Base-by-base conservation (phyloP, 148 eudicot species). In the Vaccinium myrtillus region DNA sequence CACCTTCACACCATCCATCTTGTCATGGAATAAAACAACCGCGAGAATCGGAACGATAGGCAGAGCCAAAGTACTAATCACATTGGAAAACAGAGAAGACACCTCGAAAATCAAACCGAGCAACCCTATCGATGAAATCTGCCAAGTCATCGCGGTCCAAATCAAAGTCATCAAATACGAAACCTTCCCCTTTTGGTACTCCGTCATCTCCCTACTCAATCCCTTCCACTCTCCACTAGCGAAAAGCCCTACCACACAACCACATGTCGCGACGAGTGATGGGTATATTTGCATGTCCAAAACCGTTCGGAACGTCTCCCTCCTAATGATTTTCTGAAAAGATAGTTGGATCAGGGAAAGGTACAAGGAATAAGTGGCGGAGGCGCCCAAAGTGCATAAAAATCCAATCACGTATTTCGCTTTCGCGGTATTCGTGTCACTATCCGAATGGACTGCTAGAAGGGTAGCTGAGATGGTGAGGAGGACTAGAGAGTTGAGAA, bases 41-140 rank as follows among this genome's bases (percentile, higher is more conserved):
- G 91, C 91, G 3, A 90, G 84, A 61, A 92, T 81, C 0, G 94
- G 94, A 82, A 90, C 86, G 49, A 88, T 48, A 3, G 94, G 92
- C 90, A 92, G 84, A 46, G 83, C 84, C 55, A 90, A 8, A 8
- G 94, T 90, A 54, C 90, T 85, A 55, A 92, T 90, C 46, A 89
- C 90, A 87, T 92, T 92, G 14, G 89, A 86, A 43, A 89, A 90
- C 11, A 89, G 71, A 6, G 94, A 90, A 50, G 91, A 89, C 18
- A 90, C 89, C 86, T 92, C 90, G 14, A 88, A 87, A 21, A 92
- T 84, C 77, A 90, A 75, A 78, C 90, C 90, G 16, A 89, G 36
- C 54, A 86, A n/a, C 11, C 92, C 94, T 0, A 88, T 25, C 2
- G 86, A 88, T 0, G 82, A 79, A 23, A 89, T 27, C 74, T 92